These are phyloP conservation scores for Chlorella sorokiniana DNA, from an alignment of 139 green algal genomes.

Conservation along the genomic window DNA sequence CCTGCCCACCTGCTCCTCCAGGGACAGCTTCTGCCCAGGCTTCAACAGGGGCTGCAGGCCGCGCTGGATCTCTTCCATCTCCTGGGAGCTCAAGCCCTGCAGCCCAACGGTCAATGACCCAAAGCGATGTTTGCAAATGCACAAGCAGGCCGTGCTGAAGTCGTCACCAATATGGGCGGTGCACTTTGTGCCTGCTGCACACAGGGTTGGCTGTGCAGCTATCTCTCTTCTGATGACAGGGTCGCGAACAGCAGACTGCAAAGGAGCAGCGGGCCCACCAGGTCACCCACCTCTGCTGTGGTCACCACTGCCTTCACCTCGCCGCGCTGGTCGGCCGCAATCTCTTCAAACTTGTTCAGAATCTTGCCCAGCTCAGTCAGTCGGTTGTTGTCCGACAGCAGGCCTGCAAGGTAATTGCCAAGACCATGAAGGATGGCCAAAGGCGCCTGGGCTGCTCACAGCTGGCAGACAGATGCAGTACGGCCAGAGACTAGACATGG, in stretches of 20 bases:
- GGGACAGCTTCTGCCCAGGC: conserved; percentile 58
- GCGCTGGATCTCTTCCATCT: conserved; percentile 64
- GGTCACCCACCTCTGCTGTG: conserved; percentile 54
- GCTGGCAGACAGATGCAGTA: neutral
- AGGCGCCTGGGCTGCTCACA: neutral
- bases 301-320: conserved; percentile 77
- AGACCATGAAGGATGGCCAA: too few relatives aligned
- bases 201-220: too few relatives aligned
- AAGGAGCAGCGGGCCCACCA: neutral
- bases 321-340: conserved; percentile 64
- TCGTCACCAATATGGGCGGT: too few relatives aligned
- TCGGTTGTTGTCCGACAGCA: conserved; percentile 76
- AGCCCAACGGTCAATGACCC: neutral
- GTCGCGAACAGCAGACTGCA: too few relatives aligned
- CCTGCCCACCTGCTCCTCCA: conserved; percentile 47
- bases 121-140: too few relatives aligned
- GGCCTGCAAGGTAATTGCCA: conserved; percentile 34
- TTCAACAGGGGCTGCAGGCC: conserved; percentile 63
- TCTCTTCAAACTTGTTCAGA: conserved; percentile 56
- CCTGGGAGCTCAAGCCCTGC: conserved; percentile 31
- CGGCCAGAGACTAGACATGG: neutral
- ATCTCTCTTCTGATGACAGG: too few relatives aligned
- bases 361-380: conserved; percentile 62
- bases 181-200: too few relatives aligned
- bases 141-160: too few relatives aligned